Conservation (phyloP, 1,284 basidiomycete species). For the Limonomyces culmigenus region DNA sequence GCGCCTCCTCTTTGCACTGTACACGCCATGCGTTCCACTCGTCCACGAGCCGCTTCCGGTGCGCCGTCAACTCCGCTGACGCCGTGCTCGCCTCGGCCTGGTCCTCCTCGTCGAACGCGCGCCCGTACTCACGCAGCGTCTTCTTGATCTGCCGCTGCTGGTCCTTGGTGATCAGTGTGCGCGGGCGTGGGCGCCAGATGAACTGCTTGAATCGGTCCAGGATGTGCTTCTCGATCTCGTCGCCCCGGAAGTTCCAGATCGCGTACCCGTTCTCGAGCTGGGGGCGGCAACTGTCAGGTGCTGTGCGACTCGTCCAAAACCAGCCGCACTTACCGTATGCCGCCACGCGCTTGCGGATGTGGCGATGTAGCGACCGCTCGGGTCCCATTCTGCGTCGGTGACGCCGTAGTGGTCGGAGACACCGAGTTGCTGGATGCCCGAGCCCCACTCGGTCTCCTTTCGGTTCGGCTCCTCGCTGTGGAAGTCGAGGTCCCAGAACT, state of each 20-base stretch:
- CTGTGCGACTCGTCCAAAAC: conserved; percentile 4
- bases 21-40: conserved; percentile 97
- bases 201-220: conserved; percentile 98
- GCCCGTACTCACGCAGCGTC: conserved; percentile 86
- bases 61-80: conserved; percentile 84
- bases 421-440: conserved; percentile 75
- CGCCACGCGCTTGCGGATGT: conserved; percentile 94
- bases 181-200: conserved; percentile 91
- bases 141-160: conserved; percentile 79
- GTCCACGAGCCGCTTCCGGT: conserved; percentile 82
- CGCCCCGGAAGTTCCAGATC: conserved; percentile 96
- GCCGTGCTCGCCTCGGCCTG: conserved; percentile 90
- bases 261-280: conserved; percentile 95
- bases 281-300: too few species aligned
- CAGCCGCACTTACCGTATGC: conserved; percentile 53
- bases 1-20: conserved; percentile 44
- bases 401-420: conserved; percentile 96
- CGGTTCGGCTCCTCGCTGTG: conserved; percentile 52
- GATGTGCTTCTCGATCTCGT: conserved; percentile 79
- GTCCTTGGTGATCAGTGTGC: conserved; percentile 76
- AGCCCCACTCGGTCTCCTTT: conserved; percentile 68
- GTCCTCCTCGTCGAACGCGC: conserved; percentile 93
- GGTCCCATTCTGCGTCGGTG: conserved; percentile 98
- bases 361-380: conserved; percentile 85
- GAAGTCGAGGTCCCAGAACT: conserved; percentile 99